Conservation (phyloP, 2,329 filamentous ascomycete genomes). For the Hymenoscyphus albidus region DNA sequence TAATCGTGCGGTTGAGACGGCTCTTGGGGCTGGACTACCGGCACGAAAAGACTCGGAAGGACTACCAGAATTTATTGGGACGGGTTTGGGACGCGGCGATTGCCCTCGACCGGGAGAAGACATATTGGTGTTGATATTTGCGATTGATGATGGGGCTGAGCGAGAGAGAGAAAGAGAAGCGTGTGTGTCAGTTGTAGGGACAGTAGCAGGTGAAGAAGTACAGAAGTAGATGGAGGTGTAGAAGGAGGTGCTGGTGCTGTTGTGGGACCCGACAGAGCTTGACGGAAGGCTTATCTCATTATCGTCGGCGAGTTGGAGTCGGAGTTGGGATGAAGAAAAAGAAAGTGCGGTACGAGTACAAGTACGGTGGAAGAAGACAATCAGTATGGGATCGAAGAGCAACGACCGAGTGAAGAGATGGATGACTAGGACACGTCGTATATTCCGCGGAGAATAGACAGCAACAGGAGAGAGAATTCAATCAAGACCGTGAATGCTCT, state of each 20-base stretch:
- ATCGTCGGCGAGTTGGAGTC: conserved; percentile 4
- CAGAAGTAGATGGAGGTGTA: too few relatives aligned
- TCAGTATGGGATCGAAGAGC: background rate
- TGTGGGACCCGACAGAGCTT: conserved; percentile 7
- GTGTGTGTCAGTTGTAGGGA: background rate
- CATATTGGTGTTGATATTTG: conserved; percentile 25
- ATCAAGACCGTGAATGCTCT: background rate
- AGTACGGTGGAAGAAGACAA: background rate
- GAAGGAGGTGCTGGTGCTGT: background rate
- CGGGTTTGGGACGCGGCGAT: conserved; percentile 36
- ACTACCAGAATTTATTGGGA: conserved; percentile 40
- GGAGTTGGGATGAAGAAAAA: background rate
- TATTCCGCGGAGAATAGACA: background rate
- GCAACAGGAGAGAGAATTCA: background rate
- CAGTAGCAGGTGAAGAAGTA: too few relatives aligned
- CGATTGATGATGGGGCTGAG: background rate
- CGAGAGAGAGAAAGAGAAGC: background rate
- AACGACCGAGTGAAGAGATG: background rate
- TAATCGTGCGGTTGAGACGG: conserved; percentile 57
- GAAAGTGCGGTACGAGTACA: background rate
- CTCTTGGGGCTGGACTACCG: conserved; percentile 52
- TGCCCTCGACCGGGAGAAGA: conserved; percentile 34
- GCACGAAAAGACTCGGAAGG: conserved; percentile 44
- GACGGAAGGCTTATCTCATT: conserved; percentile 17
- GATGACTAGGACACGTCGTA: background rate